Conservation (phyloP, 179 eudicot genomes). For the Spinacia oleracea region DNA sequence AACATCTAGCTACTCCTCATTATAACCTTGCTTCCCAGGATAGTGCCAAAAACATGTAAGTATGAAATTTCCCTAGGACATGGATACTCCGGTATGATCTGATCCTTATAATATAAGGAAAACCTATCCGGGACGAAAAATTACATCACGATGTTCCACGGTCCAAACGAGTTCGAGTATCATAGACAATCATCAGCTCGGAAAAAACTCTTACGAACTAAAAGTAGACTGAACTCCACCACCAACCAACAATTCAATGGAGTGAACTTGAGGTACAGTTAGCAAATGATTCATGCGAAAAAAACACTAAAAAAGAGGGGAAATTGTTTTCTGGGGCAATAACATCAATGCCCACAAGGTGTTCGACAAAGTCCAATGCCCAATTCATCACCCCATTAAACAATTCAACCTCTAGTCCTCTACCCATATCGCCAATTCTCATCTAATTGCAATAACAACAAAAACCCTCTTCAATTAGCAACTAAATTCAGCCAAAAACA, state of each 20-base stretch:
- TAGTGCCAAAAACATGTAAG: too few species aligned
- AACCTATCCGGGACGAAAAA: too few species aligned
- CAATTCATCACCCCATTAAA: neutral
- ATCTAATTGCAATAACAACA: neutral
- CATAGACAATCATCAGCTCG: too few species aligned
- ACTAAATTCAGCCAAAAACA: neutral
- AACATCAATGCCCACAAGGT: neutral
- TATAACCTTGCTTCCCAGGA: neutral
- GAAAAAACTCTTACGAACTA: too few species aligned
- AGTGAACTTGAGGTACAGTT: neutral
- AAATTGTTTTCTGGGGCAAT: neutral
- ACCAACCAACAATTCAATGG: too few species aligned
- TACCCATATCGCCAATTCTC: neutral
- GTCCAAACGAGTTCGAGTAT: too few species aligned
- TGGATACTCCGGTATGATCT: neutral
- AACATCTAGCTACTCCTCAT: too few species aligned
- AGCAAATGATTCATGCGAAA: neutral
- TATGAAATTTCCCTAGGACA: too few species aligned
- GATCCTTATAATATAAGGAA: too few species aligned
- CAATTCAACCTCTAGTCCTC: neutral
- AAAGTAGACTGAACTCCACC: too few species aligned
- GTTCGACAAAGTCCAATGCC: constrained; percentile 3
- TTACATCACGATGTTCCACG: neutral
- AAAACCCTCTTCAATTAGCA: neutral
- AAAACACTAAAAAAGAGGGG: too few species aligned